Evolutionary conservation across 306 rosid genomes (phyloP).

Genomic region (Vachellia collinsii): DNA sequence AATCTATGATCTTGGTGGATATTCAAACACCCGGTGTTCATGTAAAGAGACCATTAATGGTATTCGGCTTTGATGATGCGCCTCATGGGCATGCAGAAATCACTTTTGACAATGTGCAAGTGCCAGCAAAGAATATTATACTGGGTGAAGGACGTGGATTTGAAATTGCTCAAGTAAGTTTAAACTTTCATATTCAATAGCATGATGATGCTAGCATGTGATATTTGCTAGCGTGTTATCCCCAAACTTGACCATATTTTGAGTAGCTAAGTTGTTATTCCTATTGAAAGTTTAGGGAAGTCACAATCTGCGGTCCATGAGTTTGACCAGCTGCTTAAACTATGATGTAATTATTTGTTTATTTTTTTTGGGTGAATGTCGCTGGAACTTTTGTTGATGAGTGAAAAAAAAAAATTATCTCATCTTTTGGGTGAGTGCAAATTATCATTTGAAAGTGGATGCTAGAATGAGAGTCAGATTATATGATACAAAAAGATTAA

Average conservation of each 20-base stretch:
- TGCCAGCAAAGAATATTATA: conserved; percentile 76
- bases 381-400: neutral
- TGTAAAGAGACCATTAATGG: conserved; percentile 78
- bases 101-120: conserved; percentile 72
- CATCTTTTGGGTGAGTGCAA: conserved; percentile 5
- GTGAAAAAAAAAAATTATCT: neutral
- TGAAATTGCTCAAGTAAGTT: conserved; percentile 93
- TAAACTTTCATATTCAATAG: conserved; percentile 11
- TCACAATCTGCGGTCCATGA: neutral
- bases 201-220: conserved; percentile 21
- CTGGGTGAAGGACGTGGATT: conserved; percentile 97
- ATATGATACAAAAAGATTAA: neutral
- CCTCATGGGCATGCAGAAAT: conserved; percentile 99
- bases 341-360: neutral
- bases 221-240: conserved; percentile 24
- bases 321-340: conserved; percentile 7
- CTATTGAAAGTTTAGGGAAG: neutral
- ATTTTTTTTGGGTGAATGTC: neutral
- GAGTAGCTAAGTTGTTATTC: conserved; percentile 10
- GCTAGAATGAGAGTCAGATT: neutral
- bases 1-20: conserved; percentile 96
- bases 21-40: conserved; percentile 79
- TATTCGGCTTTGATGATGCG: conserved; percentile 96
- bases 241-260: neutral
- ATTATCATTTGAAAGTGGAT: neutral